Evolutionary conservation across 2,329 filamentous ascomycete species (phyloP), one percentile per base, ranked within the genome.

Genomic region (Colletotrichum zoysiae): DNA sequence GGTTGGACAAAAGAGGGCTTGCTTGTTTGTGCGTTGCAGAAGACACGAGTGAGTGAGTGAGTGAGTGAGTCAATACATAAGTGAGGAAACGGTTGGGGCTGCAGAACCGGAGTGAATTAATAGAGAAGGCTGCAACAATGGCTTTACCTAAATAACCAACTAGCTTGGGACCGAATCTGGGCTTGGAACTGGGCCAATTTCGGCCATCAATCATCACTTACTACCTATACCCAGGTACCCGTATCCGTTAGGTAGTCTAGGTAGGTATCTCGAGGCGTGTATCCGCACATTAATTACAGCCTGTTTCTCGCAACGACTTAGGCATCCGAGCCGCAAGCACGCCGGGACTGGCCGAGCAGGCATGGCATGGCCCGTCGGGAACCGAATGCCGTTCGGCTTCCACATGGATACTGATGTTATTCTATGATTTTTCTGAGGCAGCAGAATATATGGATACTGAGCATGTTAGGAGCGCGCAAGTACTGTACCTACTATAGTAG

Each of bases 11-110:
- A 33, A 57, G n/a, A 59, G 38, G 50, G 63, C 58, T 60, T 56
- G 55, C 59, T 61, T 50, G 63, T 56, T 61, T 46, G 63, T 67
- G 63, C 67, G 40, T 55, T 55, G 67, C 53, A 65, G 55, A 58
- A 65, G 58, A 40, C 35, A 48, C 9, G 59, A 23, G n/a, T 18
- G 14, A 42, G 40, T 26, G 44, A 33, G 23, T 44, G 59, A 23
- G n/a, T 18, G 14, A 42, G 40, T 26, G 44, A 33, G 23, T 44
- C 53, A 42, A 33, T 42, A 20, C 51, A 26, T 51, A 42, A 40
- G 18, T 53, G 50, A 50, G 42, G 16, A 46, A 62, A 65, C 63
- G 62, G 67, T 55, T 56, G 48, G 48, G 51, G 42, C 48, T 53
- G 48, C 38, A 40, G 35, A 53, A 42, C 61, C 48, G 61, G 51